A percentile compares a stretch with the other conserved stretches of the same genome.
phyloP scores from a whole-genome alignment of 192 early-diverging fungal species.

The Lobosporangium transversale region DNA sequence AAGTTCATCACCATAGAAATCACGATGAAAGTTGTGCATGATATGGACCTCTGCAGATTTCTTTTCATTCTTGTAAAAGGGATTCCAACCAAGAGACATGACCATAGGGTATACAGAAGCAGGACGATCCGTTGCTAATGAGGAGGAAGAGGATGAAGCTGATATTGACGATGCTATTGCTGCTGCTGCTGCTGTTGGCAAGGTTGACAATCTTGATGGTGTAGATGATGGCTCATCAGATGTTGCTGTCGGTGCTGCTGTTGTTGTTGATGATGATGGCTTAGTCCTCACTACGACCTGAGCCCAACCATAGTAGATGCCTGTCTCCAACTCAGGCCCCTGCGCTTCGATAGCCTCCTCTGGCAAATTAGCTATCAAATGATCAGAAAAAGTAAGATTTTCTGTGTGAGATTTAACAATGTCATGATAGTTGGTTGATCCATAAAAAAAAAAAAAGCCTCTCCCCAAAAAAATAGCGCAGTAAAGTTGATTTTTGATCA shows the following conservation, averaged over 20 bases:
- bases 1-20: constrained; percentile 93
- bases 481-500: too few relatives aligned
- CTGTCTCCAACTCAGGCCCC: constrained; percentile 74
- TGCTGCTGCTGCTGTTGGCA: background rate
- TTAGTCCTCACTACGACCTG: constrained; percentile 62
- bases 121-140: constrained; percentile 33
- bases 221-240: too few relatives aligned
- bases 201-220: too few relatives aligned
- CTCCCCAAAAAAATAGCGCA: too few relatives aligned
- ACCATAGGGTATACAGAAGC: constrained; percentile 91
- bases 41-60: constrained; percentile 98
- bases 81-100: constrained; percentile 99
- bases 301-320: constrained; percentile 98
- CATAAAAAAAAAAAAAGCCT: constrained; percentile 6
- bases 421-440: too few relatives aligned
- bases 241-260: background rate
- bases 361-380: constrained; percentile 85
- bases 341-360: constrained; percentile 75
- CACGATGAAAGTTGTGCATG: constrained; percentile 82
- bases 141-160: constrained; percentile 26
- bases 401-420: too few relatives aligned
- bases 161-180: background rate
- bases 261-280: background rate
- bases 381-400: background rate
- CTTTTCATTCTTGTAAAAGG: constrained; percentile 97